Conservation (phyloP, 257 asterid genomes). For the Nicotiana sylvestris region DNA sequence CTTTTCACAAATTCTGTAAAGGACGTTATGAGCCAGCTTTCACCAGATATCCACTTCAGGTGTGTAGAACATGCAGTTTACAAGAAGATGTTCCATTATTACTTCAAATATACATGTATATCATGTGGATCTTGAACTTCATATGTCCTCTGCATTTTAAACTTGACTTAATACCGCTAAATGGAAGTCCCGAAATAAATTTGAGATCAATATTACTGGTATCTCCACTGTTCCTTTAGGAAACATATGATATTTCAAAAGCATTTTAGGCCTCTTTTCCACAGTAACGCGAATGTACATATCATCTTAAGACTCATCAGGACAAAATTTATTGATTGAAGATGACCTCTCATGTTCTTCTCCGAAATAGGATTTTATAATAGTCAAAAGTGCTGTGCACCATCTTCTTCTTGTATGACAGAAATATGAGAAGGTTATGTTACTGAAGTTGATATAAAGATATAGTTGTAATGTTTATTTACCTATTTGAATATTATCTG, state of each 20-base stretch:
- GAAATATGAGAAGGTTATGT: not conserved
- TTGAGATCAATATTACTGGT: not conserved
- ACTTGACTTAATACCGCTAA: not conserved
- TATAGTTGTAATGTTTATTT: not conserved
- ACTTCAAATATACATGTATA: not conserved
- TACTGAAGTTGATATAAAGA: not conserved
- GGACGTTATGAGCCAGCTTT: constrained; percentile 92
- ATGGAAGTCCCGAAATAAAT: not conserved
- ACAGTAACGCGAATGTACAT: not conserved
- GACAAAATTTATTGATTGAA: not conserved
- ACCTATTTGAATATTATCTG: too few species aligned
- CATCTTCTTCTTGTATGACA: not conserved
- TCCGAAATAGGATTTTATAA: not conserved
- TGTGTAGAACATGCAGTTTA: constrained; percentile 10
- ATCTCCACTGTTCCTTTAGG: not conserved
- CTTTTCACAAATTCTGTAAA: constrained; percentile 72
- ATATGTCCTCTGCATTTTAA: not conserved
- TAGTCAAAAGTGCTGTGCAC: not conserved
- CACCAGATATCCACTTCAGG: constrained; percentile 70
- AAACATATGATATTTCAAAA: not conserved
- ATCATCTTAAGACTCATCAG: not conserved
- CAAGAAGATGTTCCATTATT: not conserved
- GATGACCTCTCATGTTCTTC: not conserved
- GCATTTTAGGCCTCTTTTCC: not conserved
- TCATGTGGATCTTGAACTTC: not conserved